Percentiles rank a stretch among this genome's conserved stretches.
phyloP scores from a whole-genome alignment of 2,329 filamentous ascomycete genomes.

The Triangularia setosa region DNA sequence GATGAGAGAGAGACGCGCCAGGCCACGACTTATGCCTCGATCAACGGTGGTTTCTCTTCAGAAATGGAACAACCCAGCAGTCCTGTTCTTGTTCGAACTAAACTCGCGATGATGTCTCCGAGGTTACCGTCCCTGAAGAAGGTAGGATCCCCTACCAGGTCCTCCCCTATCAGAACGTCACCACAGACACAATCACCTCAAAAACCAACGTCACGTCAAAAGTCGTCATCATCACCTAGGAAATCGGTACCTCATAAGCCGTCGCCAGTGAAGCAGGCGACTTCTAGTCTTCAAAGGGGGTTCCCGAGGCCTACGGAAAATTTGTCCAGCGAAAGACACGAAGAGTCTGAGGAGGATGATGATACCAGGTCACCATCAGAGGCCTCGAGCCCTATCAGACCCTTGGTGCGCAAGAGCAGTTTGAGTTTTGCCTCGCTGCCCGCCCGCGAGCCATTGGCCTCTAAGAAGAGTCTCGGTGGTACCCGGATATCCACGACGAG shows the following conservation, averaged over 20 bases:
- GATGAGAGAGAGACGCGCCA: slow-evolving; percentile 41
- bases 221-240: slow-evolving; percentile 23
- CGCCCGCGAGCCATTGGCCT: slow-evolving; percentile 78
- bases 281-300: slow-evolving; percentile 10
- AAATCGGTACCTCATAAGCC: slow-evolving; percentile 16
- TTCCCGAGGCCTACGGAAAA: slow-evolving; percentile 19
- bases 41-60: slow-evolving; percentile 12
- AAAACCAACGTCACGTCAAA: slow-evolving; percentile 5
- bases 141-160: slow-evolving; percentile 4
- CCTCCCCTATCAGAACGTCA: slow-evolving; percentile 22
- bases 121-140: slow-evolving; percentile 23
- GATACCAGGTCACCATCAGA: slow-evolving; percentile 57
- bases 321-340: slow-evolving; percentile 1
- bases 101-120: slow-evolving; percentile 21
- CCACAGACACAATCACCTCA: slow-evolving; percentile 21
- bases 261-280: slow-evolving; percentile 13
- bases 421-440: slow-evolving; percentile 91
- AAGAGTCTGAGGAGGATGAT: slow-evolving; percentile 35
- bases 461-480: slow-evolving; percentile 76
- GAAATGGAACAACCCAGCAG: slow-evolving; percentile 16
- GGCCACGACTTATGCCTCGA: slow-evolving; percentile 21
- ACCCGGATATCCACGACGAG: slow-evolving; percentile 67
- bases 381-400: slow-evolving; percentile 66
- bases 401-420: slow-evolving; percentile 82
- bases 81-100: slow-evolving; percentile 15